Evolutionary conservation across 139 green algal genomes (phyloP).

Genomic region (Chlamydomonas urium): DNA sequence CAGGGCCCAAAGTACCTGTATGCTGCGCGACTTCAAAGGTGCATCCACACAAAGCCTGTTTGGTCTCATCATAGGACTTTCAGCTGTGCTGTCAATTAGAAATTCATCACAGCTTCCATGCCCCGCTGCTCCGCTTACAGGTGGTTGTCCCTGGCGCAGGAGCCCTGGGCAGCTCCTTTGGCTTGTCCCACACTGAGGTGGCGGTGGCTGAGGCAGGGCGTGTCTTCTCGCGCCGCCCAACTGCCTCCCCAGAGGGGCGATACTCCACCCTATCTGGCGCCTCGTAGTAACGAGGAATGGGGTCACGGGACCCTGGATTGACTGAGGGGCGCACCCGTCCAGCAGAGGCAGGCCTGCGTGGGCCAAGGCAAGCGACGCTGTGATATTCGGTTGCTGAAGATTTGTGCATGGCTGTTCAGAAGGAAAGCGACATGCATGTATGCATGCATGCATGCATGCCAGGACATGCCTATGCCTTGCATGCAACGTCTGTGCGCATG

Average conservation of each 20-base stretch:
- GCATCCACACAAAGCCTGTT: no score
- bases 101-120: no score
- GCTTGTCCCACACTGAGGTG: constrained; percentile 33
- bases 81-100: no score
- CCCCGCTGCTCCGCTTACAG: not conserved
- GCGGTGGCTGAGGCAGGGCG: constrained; percentile 14
- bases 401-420: no score
- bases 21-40: no score
- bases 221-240: not conserved
- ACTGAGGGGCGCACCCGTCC: not conserved
- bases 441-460: no score
- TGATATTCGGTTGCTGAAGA: not conserved
- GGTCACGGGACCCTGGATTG: not conserved
- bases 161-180: constrained; percentile 20
- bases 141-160: constrained; percentile 13
- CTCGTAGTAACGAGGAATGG: constrained; percentile 1
- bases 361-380: not conserved
- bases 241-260: not conserved
- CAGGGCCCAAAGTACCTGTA: no score
- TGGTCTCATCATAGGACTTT: no score
- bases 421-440: no score
- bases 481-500: no score
- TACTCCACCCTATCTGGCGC: not conserved
- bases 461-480: no score
- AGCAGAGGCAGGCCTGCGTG: constrained; percentile 15